Evolutionary conservation across 441 rosid species (phyloP), one percentile per base, ranked within the genome.

Genomic region (Aleurites moluccanus): DNA sequence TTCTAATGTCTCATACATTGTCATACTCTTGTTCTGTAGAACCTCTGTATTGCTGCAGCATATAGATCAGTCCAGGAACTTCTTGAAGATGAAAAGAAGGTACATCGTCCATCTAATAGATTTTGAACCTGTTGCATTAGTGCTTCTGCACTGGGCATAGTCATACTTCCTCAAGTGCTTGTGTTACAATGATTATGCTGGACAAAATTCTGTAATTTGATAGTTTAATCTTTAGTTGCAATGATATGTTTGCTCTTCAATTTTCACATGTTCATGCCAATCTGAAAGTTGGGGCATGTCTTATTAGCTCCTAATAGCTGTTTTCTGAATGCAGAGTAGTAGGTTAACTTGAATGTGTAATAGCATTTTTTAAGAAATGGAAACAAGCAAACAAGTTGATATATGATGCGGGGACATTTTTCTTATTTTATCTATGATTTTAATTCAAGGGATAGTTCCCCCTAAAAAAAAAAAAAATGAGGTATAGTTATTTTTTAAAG

Each of bases 51-150:
- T 71, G 94, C 99, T 72, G 97, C 97, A 70, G 99, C 98, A 30
- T 95, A 95, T 84, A 84, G 91, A 73, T 97, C 98, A 44, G 95
- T 93, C 28, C 95, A 95, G 84, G 97, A 95, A 85, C 88, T 95
- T 77, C 75, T 93, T 57, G 94, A 89, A 75, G 86, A 88, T 78
- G 99, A 91, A 87, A 86, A 78, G 70, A 81, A 84, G 93, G 97
- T 91, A 76, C 2, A 20, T 47, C 6, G 49, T 18, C 11, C 69
- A 47, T 66, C 38, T 44, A 20, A 45, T 55, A 52, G 0, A 6
- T 56, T 44, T 59, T 45, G 50, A 45, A 45, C 16, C 53, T 23
- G 55, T 8, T 18, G 16, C 16, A 14, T 45, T 3, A 2, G 20
- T 11, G 68, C 49, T 3, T 72, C 11, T 63, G 38, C 4, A 9